Evolutionary conservation across 805 yeast genomes (phyloP).

Genomic region (Debaryomyces hansenii): DNA sequence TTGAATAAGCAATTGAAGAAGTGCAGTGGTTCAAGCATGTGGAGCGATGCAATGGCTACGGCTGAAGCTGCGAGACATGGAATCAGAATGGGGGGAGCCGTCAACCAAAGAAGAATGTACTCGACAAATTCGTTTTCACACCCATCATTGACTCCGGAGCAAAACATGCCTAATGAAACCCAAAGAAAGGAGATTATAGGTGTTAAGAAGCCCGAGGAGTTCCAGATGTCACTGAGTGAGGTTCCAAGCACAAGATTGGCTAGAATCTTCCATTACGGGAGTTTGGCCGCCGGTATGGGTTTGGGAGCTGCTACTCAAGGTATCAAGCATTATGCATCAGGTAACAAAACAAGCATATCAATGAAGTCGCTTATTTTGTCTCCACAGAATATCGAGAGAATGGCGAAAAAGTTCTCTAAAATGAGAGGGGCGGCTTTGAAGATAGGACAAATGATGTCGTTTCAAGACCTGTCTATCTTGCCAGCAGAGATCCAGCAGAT

Average conservation of each 20-base stretch:
- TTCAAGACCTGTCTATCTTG: slow-evolving; percentile 83
- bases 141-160: slow-evolving; percentile 3
- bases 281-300: slow-evolving; percentile 89
- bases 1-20: slow-evolving; percentile 18
- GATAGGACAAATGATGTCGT: slow-evolving; percentile 94
- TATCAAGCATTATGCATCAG: slow-evolving; percentile 62
- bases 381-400: slow-evolving; percentile 80
- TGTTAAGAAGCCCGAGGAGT: slow-evolving; percentile 18
- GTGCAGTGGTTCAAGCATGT: slow-evolving; percentile 23
- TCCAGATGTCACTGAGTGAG: slow-evolving; percentile 59
- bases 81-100: neutral
- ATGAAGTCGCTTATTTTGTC: slow-evolving; percentile 65
- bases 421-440: slow-evolving; percentile 99
- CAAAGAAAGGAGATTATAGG: slow-evolving; percentile 15
- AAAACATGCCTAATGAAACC: neutral
- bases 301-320: slow-evolving; percentile 80
- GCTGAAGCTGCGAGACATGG: slow-evolving; percentile 6
- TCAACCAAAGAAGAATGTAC: slow-evolving; percentile 8
- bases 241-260: slow-evolving; percentile 89
- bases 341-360: slow-evolving; percentile 44
- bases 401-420: slow-evolving; percentile 82
- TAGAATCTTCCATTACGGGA: slow-evolving; percentile 88
- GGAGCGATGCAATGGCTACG: slow-evolving; percentile 15
- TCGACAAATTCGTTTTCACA: slow-evolving; percentile 15
- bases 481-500: slow-evolving; percentile 85